phyloP scores from a whole-genome alignment of 2,329 filamentous ascomycete species.

The Fusarium armeniacum region DNA sequence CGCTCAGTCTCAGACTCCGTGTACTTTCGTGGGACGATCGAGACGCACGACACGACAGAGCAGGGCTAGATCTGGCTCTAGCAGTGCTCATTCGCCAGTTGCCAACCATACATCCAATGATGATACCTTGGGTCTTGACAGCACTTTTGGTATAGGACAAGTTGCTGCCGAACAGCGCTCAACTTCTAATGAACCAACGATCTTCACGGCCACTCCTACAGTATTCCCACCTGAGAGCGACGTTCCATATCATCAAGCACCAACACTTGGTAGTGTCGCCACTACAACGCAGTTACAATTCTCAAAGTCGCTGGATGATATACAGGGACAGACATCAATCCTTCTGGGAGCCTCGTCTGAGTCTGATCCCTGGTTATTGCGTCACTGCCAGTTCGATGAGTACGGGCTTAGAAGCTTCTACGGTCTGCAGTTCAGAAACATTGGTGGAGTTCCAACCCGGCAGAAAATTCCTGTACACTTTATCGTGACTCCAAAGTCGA shows the following conservation, averaged over 20 bases:
- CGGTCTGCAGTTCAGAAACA: background rate
- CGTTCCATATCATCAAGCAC: background rate
- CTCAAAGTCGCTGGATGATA: background rate
- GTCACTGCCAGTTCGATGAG: background rate
- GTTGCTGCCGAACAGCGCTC: background rate
- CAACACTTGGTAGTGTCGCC: background rate
- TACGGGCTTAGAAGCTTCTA: background rate
- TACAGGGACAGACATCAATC: background rate
- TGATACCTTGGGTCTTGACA: background rate
- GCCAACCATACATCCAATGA: background rate
- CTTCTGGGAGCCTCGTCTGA: background rate
- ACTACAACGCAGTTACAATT: background rate
- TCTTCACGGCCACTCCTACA: background rate
- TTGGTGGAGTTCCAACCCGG: background rate
- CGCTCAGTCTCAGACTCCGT: background rate
- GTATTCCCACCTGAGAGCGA: background rate
- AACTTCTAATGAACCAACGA: accelerated
- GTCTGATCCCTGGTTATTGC: background rate
- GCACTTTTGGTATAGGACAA: background rate
- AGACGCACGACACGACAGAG: background rate
- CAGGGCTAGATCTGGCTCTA: background rate
- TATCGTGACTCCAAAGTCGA: background rate
- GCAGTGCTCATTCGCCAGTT: background rate
- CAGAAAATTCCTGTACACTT: background rate
- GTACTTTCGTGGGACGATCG: background rate